Base-by-base conservation (phyloP, 192 early-diverging fungal species). In the Coemansia sp. region DNA sequence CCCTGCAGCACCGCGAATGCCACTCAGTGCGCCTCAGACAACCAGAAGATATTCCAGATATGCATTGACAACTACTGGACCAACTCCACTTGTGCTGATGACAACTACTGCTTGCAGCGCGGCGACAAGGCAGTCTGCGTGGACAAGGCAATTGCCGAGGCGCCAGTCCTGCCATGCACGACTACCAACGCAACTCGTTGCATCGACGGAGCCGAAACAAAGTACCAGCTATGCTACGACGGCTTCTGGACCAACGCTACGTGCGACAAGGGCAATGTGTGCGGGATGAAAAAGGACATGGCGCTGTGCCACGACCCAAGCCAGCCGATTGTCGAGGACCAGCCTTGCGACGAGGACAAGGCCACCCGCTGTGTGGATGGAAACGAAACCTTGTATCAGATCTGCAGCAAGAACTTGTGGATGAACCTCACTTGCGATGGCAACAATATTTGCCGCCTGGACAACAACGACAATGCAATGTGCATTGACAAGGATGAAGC, bases 21-120 rank as follows among this genome's bases (percentile, higher is more conserved):
- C 6, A 70, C 67, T 4, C 74, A 50, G 31, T 77, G 74, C 53
- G 53, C 31, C 11, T 36, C 40, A 1, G 66, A 62, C 40, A 59
- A 66, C 52, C 55, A 52, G 15, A 32, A 32, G 7, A 51, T 59
- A 6, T 77, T 65, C 63, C 74, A 77, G 41, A 44, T 63, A 11
- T 76, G 72, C 50, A 39, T 40, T 18, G 62, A 76, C 40, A 56
- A 65, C 30, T 69, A 62, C 62, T 76, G 72, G 72, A 51, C 62
- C 26, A 67, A 76, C 38, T 76, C 66, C 16, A 67, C 64, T 4
- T 74, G 71, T 39, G 20, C 51, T 31, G 45, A 58, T 7, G 45
- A 60, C 46, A 66, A 53, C 21, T 51, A 51, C 34, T 69, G 67
- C 32, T 18, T 69, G 46, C 40, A 42, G 26, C 50, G 67, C 18